Base-by-base conservation (phyloP, 2,329 filamentous ascomycete species). In the Phaeomoniella chlamydospora region DNA sequence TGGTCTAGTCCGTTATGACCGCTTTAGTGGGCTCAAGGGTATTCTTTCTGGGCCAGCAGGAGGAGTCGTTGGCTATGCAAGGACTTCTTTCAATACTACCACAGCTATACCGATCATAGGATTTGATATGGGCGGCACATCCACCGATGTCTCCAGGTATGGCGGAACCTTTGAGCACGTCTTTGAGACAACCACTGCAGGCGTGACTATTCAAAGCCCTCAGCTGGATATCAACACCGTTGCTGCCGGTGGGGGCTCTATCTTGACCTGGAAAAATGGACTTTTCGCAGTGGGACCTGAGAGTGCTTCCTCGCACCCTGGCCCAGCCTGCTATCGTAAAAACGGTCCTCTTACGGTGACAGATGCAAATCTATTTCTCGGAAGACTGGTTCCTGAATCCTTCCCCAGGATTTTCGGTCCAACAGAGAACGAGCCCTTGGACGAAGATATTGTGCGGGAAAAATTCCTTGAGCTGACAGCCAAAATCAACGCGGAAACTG, bases 321-420 rank as follows among this genome's bases (percentile, higher is more conserved):
- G 87, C 0, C 87, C 87, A 9, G 84, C 84, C 1, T 94, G 86
- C 47, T 94, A 94, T 56, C 72, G 86, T 18, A 94, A 94, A 56
- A 83, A 80, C 0, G 87, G 87, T 0, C 86, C 87, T 3, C 68
- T 87, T 3, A 90, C 87, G 0, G 86, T 94, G n/a, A 94, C 87
- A 0, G 87, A 94, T 52, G 87, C 87, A 2, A 94, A 94, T 47
- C 57, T 94, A 4, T 84, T 84, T 47, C 72, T 94, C 0, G 86
- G 87, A 0, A 72, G 87, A 29, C 54, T 59, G 29, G 46, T 56
- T 22, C 62, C 45, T 0, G 83, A 92, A 42, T 93, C 90, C 64
- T 94, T 94, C 50, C 87, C 87, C 0, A 86, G 82, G 51, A 93
- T 94, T 38, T 94, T 94, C 49, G 86, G 86, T 29, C 77, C 80